phyloP scores from a whole-genome alignment of 495 filamentous ascomycete species.

The Penicillium bialowiezense region DNA sequence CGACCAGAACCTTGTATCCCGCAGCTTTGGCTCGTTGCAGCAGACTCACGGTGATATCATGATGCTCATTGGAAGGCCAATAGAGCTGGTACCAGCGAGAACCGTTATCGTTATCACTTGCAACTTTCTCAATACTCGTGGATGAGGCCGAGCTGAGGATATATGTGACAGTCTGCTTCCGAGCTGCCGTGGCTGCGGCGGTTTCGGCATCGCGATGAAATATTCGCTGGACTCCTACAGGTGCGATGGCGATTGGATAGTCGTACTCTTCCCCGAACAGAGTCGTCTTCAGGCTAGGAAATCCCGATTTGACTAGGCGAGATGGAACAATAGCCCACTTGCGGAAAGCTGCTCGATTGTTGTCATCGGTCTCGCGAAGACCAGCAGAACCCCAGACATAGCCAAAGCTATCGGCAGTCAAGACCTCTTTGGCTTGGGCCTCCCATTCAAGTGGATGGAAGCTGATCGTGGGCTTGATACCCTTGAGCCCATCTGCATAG shows the following conservation, averaged over 20 bases:
- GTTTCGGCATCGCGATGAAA: constrained; percentile 48
- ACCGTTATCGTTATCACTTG: constrained; percentile 34
- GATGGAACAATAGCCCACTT: constrained; percentile 37
- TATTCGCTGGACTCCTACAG: constrained; percentile 51
- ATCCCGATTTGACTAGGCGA: constrained; percentile 22
- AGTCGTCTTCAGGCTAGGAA: constrained; percentile 11
- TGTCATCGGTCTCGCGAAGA: constrained; percentile 29
- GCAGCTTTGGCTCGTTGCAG: constrained; percentile 50
- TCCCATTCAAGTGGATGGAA: constrained; percentile 37
- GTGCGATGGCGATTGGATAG: constrained; percentile 48
- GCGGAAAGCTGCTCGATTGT: constrained; percentile 40
- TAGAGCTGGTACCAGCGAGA: constrained; percentile 61
- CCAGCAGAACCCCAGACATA: constrained; percentile 41
- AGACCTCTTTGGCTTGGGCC: constrained; percentile 20
- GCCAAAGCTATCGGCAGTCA: constrained; percentile 32
- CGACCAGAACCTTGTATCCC: constrained; percentile 54
- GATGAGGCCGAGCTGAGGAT: constrained; percentile 49
- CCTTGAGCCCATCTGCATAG: constrained; percentile 31
- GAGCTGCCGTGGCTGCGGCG: constrained; percentile 41
- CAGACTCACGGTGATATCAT: constrained; percentile 51
- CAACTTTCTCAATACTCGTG: constrained; percentile 43
- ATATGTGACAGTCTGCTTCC: constrained; percentile 44
- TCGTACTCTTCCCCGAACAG: constrained; percentile 24
- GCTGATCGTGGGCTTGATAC: constrained; percentile 29
- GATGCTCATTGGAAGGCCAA: constrained; percentile 48